Base-by-base conservation (phyloP, 306 rosid genomes). In the Gleditsia sinensis region DNA sequence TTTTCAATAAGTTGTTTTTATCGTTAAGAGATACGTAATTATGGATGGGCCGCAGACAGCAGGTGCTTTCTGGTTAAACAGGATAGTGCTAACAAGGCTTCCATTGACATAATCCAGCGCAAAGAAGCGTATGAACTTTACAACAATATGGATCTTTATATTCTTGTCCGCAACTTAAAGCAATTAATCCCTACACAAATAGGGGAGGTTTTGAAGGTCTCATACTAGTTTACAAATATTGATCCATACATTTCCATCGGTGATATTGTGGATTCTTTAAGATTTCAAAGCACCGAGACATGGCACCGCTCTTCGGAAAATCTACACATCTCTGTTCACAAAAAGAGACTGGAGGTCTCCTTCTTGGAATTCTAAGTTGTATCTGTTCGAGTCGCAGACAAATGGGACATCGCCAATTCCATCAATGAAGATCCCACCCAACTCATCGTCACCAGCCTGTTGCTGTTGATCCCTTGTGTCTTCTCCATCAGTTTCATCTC, bases 401-500 rank as follows among this genome's bases (percentile, higher is more conserved):
- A 79, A 89, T 1, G 87, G 86, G 69, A 80, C 81, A 51, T 82
- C 87, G 20, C 68, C 55, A 66, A 59, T 63, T 78, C 79, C 86
- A 30, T 86, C 86, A 17, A 60, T 76, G 66, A 86, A 86, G 48
- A 88, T 67, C 11, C 83, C 93, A 42, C 75, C 83, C 20, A 69
- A 85, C 63, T 92, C 89, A 4, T 79, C 88, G 0, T 77, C 84
- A 27, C 82, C 72, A 9, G 74, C 65, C 77, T 61, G 78, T 14
- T 73, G 75, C 48, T 9, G 77, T 60, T 64, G 83, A 75, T 70
- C 81, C 80, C 65, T 84, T 1, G 56, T 50, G 65, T 84, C 93
- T 68, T 86, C 86, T 4, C 80, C 75, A 16, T 87, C 85, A 7
- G 81, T 79, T 61, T 86, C 92, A 45, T 86, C 91, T 62, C 43